Base-by-base conservation (phyloP, 2,329 filamentous ascomycete genomes). In the Botrytis deweyae region DNA sequence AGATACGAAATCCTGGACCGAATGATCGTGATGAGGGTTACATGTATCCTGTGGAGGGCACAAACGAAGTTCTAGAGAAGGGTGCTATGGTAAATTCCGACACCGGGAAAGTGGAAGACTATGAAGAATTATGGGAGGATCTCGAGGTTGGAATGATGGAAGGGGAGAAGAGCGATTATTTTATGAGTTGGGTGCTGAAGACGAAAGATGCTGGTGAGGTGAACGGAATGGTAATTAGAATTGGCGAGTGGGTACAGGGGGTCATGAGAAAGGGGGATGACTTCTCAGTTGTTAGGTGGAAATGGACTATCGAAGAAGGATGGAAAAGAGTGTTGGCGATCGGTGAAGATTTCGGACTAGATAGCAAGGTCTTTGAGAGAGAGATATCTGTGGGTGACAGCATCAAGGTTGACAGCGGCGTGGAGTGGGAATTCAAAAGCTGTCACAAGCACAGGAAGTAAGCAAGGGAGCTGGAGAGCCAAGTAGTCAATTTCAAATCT, bases 51-150 rank as follows among this genome's bases (percentile, higher is more conserved):
- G 73, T 77, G 64, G 42, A 76, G 40, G 74, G 78, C 8, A 73
- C 49, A 25, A 58, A 55, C 29, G 75, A 79, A 42, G 76, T 79
- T 22, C 64, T 82, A 46, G 81, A 82, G 49, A 76, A 75, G 12
- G 81, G 81, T 1, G 73, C 42, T 3, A 80, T 80, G 76, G 67
- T 75, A 2, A 76, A 82, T 74, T 78, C 79, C 1, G 75, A 72
- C 12, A 82, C 76, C 0, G 81, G 81, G 3, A 63, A 74, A 6
- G 74, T 79, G 36, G 78, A 77, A 38, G 76, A 76, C 6, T 82
- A 82, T 73, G 76, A 82, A 72, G 81, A 82, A 73, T 76, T 79
- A 25, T 82, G 81, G 81, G 75, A 78, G 58, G 81, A 82, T 77
- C 46, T 80, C 10, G 75, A 77, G 29, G 33, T 72, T 52, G 59